Evolutionary conservation across 768 basidiomycete species (phyloP), one percentile per base, ranked within the genome.

Genomic region (Amanita rubescens): DNA sequence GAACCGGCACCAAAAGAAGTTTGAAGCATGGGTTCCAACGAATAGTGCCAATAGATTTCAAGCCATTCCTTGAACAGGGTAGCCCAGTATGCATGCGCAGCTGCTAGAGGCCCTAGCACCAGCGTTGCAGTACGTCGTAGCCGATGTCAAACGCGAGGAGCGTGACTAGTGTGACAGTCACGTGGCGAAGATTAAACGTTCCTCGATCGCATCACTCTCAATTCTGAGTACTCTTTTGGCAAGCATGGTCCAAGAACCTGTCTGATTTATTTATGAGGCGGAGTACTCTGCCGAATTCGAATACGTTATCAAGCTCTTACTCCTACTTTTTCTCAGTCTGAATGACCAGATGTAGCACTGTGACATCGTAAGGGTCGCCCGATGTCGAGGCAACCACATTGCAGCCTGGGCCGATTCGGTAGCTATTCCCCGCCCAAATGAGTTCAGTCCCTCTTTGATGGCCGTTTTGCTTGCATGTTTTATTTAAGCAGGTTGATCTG

Each of bases 31-130:
- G 27, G 24, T 17, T 8, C 33, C 30, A 45, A 35, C 45, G 53
- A 37, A 43, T 47, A n/a, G 27, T 8, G 55, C 57, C 53, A 63
- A 57, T 53, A 55, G 55, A 55, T 62, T 65, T 62, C 65, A 63
- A 67, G 74, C 73, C 73, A 74, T 74, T 66, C 59, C 66, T 69
- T 63, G 65, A 61, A 62, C 52, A 59, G 57, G 58, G 53, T 53
- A 55, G 61, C 60, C 65, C 65, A 59, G 67, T 74, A 74, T 74
- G 69, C 75, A 76, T 76, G 65, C 72, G 71, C 72, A 62, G 58
- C 22, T 35, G 51, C 51, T 37, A 45, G 43, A 33, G 38, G 22
- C 33, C 42, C 33, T 50, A 24, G 34, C 34, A 43, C 24, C 51
- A 42, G 50, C 50, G 10, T 27, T 20, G 35, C 27, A 24, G 27